Conservation (phyloP, 805 yeast species). For the Candida sithepensis region DNA sequence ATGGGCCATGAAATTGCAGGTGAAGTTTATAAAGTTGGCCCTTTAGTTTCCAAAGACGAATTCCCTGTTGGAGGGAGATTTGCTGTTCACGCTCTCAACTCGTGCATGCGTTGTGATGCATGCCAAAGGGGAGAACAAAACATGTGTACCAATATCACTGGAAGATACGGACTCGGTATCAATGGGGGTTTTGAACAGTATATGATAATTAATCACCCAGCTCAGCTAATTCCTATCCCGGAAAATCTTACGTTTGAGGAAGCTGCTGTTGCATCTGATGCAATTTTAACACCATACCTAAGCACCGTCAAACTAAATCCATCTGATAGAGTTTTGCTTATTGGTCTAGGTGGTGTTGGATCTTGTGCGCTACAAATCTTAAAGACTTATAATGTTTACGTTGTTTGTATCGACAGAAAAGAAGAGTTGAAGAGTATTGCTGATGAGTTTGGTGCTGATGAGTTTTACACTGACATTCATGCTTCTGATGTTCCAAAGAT, state of each 20-base stretch:
- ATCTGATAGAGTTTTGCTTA: conserved; percentile 23
- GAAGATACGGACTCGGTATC: conserved; percentile 24
- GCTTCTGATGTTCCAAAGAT: conserved; percentile 27
- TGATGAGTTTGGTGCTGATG: conserved; percentile 37
- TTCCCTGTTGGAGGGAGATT: conserved; percentile 14
- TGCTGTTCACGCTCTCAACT: conserved; percentile 17
- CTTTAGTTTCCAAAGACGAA: not conserved
- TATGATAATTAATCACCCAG: conserved; percentile 16
- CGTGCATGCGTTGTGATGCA: conserved; percentile 25
- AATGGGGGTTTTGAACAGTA: conserved; percentile 34
- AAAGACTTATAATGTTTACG: conserved; percentile 18
- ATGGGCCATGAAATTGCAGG: conserved; percentile 34
- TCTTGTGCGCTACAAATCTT: conserved; percentile 30
- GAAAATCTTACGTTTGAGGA: conserved; percentile 26
- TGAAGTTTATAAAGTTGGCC: conserved; percentile 17
- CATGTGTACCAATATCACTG: conserved; percentile 15
- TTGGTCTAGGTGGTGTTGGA: conserved; percentile 35
- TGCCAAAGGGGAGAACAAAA: conserved; percentile 29
- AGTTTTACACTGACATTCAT: conserved; percentile 32
- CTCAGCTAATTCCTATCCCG: conserved; percentile 25
- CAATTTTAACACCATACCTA: conserved; percentile 33
- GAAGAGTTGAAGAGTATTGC: conserved; percentile 29
- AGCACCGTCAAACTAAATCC: conserved; percentile 24
- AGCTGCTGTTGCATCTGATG: conserved; percentile 33
- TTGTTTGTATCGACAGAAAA: conserved; percentile 25